Evolutionary conservation across 768 basidiomycete genomes (phyloP).

Genomic region (Podaxis rugospora): DNA sequence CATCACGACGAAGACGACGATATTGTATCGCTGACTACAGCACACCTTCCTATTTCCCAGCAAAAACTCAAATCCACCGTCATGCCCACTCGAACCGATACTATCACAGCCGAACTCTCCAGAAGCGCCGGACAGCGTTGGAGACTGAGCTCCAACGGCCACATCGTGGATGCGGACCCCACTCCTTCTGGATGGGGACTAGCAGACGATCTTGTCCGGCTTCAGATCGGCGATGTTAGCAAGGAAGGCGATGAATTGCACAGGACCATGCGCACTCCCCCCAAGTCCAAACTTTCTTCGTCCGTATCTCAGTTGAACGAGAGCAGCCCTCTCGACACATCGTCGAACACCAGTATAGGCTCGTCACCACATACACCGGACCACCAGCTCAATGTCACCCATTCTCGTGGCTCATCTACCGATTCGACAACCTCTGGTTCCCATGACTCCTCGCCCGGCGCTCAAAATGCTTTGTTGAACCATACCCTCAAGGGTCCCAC

Average conservation of each 20-base stretch:
- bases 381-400: conserved; percentile 61
- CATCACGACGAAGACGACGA: conserved; percentile 25
- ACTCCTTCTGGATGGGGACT: conserved; percentile 62
- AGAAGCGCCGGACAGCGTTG: conserved; percentile 46
- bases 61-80: conserved; percentile 6
- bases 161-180: conserved; percentile 54
- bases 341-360: conserved; percentile 65
- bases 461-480: conserved; percentile 54
- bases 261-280: conserved; percentile 59
- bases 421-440: conserved; percentile 64
- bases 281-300: conserved; percentile 56
- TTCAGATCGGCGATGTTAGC: conserved; percentile 58
- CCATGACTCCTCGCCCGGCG: conserved; percentile 42
- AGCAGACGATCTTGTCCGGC: conserved; percentile 66
- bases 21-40: conserved; percentile 29
- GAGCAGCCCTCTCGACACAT: conserved; percentile 68
- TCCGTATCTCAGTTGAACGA: conserved; percentile 56
- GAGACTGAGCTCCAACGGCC: conserved; percentile 61
- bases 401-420: conserved; percentile 81
- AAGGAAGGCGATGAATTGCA: conserved; percentile 49
- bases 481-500: conserved; percentile 36
- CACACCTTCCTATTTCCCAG: conserved; percentile 22
- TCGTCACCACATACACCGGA: conserved; percentile 71
- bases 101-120: conserved; percentile 34
- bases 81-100: conserved; percentile 48